Evolutionary conservation across 345 rosid genomes (phyloP), one percentile per base, ranked within the genome.

Genomic region (Eutrema japonicum): DNA sequence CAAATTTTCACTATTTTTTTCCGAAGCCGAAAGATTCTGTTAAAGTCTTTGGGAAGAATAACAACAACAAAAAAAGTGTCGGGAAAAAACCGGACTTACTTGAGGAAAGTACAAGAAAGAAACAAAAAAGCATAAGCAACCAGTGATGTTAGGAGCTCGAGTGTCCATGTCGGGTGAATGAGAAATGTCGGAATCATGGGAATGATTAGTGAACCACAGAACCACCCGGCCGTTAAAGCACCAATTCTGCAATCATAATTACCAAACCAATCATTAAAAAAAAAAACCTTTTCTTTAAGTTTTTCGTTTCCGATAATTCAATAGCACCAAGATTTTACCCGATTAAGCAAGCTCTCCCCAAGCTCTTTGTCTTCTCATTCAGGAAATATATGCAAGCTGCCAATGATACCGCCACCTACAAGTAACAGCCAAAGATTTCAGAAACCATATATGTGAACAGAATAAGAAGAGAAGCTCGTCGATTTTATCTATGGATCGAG

Each of bases 371-470:
- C 89, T 95, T 95, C 79, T 95, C 96, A 47, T 90, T 88, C 60
- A 95, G 83, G 74, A 95, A 95, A 79, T 88, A 92, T 73, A 90
- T 79, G 91, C 99, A 95, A 50, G 99, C 98, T 46, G 89, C 92
- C 74, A 95, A 85, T 47, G 98, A 92, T 3, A 95, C 98, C 18
- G 96, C 96, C 64, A 95, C 99, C 98, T 94, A 84, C 77, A 52
- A 69, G 76, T 55, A 26, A 67, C 26, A 38, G 4, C 64, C 55
- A 43, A 18, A 33, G 6, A 10, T n/a, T 37, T 65, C 14, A 70
- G 26, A 50, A 43, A 26, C 32, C 12, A 58, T 47, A 54, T 14
- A 38, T 42, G 27, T 13, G 10, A 63, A 38, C 10, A 68, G 11
- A 26, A 49, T 8, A 6, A 12, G 57, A 37, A 68, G 37, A 33